A percentile compares a stretch with the other conserved stretches of the same genome.
These are phyloP conservation scores for Citrus mangshanensis DNA, from an alignment of 345 rosid genomes.

Conservation along the genomic window DNA sequence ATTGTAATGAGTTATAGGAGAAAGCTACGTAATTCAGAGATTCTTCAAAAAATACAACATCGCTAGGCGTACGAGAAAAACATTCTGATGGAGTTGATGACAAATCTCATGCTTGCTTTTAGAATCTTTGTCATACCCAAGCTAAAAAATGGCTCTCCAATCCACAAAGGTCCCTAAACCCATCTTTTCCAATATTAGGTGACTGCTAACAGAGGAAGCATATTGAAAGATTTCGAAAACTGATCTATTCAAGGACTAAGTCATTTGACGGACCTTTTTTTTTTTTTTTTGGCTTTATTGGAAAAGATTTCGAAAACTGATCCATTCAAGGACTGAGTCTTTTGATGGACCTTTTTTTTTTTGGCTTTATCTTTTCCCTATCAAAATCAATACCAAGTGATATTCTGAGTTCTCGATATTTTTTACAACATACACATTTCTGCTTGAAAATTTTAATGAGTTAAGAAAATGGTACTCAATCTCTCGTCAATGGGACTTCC, in stretches of 20 bases:
- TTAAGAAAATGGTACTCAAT: not conserved
- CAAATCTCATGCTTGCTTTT: not conserved
- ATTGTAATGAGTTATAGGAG: constrained; percentile 35
- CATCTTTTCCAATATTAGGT: no score
- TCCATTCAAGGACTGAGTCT: no score
- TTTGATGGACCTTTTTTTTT: no score
- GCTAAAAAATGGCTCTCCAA: not conserved
- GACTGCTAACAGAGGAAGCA: no score
- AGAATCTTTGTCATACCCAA: not conserved
- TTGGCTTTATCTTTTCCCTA: no score
- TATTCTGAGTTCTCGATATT: not conserved
- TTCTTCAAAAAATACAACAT: not conserved
- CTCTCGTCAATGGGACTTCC: not conserved
- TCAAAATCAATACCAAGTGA: not conserved
- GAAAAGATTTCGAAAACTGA: no score
- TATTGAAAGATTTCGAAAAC: no score
- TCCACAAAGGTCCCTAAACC: not conserved
- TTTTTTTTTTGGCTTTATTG: no score
- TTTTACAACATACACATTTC: not conserved
- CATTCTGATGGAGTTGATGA: not conserved
- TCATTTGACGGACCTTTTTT: no score
- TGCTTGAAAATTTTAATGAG: not conserved
- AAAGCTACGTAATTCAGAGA: not conserved
- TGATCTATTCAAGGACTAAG: no score
- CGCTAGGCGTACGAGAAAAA: not conserved